phyloP scores from a whole-genome alignment of 2,329 filamentous ascomycete genomes.

The Talaromyces sp. region DNA sequence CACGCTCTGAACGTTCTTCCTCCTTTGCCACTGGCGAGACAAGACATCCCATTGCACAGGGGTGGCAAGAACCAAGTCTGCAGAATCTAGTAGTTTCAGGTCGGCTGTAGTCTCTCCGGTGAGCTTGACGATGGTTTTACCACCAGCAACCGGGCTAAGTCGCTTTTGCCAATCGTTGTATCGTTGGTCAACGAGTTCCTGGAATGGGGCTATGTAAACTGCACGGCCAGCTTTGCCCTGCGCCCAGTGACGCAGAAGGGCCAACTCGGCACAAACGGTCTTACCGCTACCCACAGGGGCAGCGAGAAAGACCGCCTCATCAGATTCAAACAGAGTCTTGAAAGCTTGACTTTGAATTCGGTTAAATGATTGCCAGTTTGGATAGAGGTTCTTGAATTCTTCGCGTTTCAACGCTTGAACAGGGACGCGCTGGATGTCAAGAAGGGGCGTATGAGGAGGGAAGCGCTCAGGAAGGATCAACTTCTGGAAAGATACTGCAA shows the following conservation, averaged over 20 bases:
- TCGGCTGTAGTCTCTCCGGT: constrained; percentile 90
- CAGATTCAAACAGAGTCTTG: constrained; percentile 83
- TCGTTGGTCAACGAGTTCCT: constrained; percentile 81
- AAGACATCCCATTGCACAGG: constrained; percentile 94
- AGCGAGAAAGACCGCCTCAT: constrained; percentile 90
- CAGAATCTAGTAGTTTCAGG: constrained; percentile 78
- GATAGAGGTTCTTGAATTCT: constrained; percentile 77
- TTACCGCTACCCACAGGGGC: constrained; percentile 95
- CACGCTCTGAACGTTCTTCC: constrained; percentile 90
- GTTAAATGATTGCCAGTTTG: constrained; percentile 85
- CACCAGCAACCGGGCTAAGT: constrained; percentile 66
- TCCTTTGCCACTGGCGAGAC: constrained; percentile 91
- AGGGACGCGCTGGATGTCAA: constrained; percentile 87
- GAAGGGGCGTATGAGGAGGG: constrained; percentile 83
- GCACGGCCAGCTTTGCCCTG: constrained; percentile 68
- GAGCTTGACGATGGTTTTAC: constrained; percentile 87
- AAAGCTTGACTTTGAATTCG: constrained; percentile 97
- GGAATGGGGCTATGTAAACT: constrained; percentile 91
- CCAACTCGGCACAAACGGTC: constrained; percentile 94
- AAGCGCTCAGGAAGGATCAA: constrained; percentile 93
- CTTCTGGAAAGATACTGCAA: constrained; percentile 93
- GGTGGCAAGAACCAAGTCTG: constrained; percentile 87
- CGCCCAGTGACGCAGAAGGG: constrained; percentile 82
- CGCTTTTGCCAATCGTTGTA: constrained; percentile 81
- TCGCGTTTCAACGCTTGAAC: constrained; percentile 82